Base-by-base conservation (phyloP, 1,284 basidiomycete genomes). In the Apiotrichum domesticum region DNA sequence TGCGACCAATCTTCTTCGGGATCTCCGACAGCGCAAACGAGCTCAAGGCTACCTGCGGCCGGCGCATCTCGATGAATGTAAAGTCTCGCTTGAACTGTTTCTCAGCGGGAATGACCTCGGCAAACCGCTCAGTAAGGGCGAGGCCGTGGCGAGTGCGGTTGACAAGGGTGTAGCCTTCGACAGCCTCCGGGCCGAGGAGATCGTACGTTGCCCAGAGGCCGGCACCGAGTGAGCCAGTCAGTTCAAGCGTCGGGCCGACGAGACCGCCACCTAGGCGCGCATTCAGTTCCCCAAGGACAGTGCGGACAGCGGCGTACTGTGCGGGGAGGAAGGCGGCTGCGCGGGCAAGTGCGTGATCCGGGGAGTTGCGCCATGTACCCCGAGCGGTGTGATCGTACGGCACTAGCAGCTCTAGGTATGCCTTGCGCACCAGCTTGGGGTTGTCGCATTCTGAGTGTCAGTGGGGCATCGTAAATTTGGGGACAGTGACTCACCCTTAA, bases 21-120 rank as follows among this genome's bases (percentile, higher is more conserved):
- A 93, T 78, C 6, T 87, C 83, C 13, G 88, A 86, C 1, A 98
- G 79, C 66, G 86, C 80, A 76, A 95, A 98, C 0, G 94, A 88
- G 21, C 89, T 90, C 37, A 98, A 72, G 0, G 87, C 90, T 40
- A 97, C 72, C 42, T 83, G 66, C 3, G 58, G 58, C 35, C 39
- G 35, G 4, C 32, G 35, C 13, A 56, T 15, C n/a, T 46, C 41
- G 32, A 55, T 51, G 29, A 52, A 41, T 6, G 42, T 40, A 35
- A 59, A 42, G 40, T 64, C 63, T n/a, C 67, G 60, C 55, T 63
- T 62, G 53, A 63, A 66, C 32, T 52, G 35, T n/a, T 56, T 43
- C 8, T 59, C 35, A 15, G 37, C 43, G 6, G 51, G 51, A 15
- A 49, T 51, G 21, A 51, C 42, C 6, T 49, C 42, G 29, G 56